Percentiles rank a stretch among this genome's conserved stretches.
Evolutionary conservation across 164 flowering plant genomes (phyloP).

Genomic region (Magnolia officinalis): DNA sequence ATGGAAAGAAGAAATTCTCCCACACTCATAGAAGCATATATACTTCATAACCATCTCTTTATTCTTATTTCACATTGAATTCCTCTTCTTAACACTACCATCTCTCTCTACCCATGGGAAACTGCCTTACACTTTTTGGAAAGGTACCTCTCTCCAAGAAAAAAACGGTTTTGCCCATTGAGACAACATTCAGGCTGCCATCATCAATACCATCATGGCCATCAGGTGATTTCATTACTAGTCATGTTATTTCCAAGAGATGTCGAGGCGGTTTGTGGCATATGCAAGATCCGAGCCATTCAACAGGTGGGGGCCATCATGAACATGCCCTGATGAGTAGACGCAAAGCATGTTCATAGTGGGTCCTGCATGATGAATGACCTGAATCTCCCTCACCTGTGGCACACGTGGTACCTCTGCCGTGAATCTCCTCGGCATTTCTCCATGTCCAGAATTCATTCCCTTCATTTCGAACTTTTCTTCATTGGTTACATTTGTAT

Average conservation of each 20-base stretch:
- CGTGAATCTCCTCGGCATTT: too few relatives aligned
- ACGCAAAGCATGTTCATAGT: too few relatives aligned
- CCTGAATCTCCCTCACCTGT: too few relatives aligned
- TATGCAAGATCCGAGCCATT: not conserved
- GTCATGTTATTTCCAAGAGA: not conserved
- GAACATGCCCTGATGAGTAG: not conserved
- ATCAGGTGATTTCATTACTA: conserved; percentile 26
- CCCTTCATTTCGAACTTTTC: not conserved
- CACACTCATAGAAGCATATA: not conserved
- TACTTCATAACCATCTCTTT: not conserved
- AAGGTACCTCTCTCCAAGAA: not conserved
- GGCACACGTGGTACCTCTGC: too few relatives aligned
- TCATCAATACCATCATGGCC: conserved; percentile 53
- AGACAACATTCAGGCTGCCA: conserved; percentile 50
- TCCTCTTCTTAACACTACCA: not conserved
- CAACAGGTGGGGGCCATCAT: not conserved
- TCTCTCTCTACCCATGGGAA: conserved; percentile 1
- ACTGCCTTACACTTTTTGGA: not conserved
- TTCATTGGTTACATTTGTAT: not conserved
- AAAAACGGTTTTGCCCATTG: conserved; percentile 27
- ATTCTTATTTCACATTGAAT: not conserved
- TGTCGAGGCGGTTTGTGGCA: not conserved
- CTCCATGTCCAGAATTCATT: too few relatives aligned
- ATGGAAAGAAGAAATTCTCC: not conserved
- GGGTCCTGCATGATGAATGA: too few relatives aligned